Base-by-base conservation (phyloP, 257 asterid genomes). In the Nicotiana tomentosiformis region DNA sequence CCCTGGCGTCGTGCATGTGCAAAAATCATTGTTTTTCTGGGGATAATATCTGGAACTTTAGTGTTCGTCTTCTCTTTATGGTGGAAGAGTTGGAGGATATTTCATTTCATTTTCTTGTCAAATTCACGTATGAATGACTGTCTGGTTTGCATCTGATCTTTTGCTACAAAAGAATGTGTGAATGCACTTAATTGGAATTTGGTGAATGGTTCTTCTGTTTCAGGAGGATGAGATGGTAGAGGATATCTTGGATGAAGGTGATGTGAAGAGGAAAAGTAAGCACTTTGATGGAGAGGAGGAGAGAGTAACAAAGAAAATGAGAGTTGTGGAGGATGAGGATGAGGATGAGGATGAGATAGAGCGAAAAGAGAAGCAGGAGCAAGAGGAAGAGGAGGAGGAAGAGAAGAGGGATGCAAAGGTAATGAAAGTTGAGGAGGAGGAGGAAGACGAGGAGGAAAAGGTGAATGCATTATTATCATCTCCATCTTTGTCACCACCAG, bases 341-440 rank as follows among this genome's bases (percentile, higher is more conserved):
- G 84, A 78, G 30, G 79, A 83, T 69, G 89, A 79, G 56, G 85
- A 84, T 81, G 83, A 77, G 74, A 80, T 9, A 10, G 83, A 86
- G 51, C 33, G n/a, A 17, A 66, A 39, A 18, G 68, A 60, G 74
- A 81, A 77, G 81, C 51, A 49, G 16, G 86, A 83, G 69, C 85
- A 51, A 43, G 81, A 84, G 84, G 84, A 84, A 84, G 83, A 85
- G 79, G 93, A 85, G 81, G 92, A 87, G 77, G 87, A 83, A 51
- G 88, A 87, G 69, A 87, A 84, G 82, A 89, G 86, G 68, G 87
- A 88, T 86, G 85, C 85, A 17, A 92, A 92, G 88, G 88, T 87
- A 84, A 77, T 86, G 84, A 89, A 87, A 87, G 66, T 88, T 60
- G 91, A 87, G 57, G 87, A 84, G 61, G 92, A 87, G 76, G 89